Conservation (phyloP, 2,329 filamentous ascomycete genomes). For the Hymenoscyphus fructigenus region DNA sequence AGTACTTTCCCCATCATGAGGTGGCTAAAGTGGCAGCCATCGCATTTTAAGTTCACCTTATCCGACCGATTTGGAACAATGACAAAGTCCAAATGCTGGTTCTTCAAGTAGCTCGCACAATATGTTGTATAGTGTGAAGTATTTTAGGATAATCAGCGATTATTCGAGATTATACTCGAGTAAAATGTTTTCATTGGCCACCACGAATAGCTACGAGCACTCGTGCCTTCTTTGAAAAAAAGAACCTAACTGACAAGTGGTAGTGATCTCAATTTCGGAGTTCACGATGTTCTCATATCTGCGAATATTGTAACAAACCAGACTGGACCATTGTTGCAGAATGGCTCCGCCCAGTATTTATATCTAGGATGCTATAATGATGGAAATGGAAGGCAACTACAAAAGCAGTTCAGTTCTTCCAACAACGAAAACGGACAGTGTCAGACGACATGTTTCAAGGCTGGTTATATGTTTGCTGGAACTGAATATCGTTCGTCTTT, state of each 20-base stretch:
- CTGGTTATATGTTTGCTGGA: slow-evolving; percentile 38
- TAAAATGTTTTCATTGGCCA: too few relatives aligned
- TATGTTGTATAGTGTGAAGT: too few relatives aligned
- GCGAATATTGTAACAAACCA: slow-evolving; percentile 38
- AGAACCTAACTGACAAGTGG: background rate
- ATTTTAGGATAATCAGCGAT: too few relatives aligned
- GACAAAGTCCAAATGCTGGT: background rate
- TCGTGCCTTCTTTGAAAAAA: background rate
- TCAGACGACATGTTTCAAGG: slow-evolving; percentile 33
- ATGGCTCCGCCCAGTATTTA: slow-evolving; percentile 35
- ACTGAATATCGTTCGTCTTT: slow-evolving; percentile 35
- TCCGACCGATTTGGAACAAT: too few relatives aligned
- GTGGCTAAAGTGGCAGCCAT: too few relatives aligned
- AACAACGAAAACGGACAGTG: slow-evolving; percentile 40
- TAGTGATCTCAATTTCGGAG: slow-evolving; percentile 41
- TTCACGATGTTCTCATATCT: slow-evolving; percentile 38
- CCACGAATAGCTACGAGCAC: too few relatives aligned
- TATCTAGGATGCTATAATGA: slow-evolving; percentile 44
- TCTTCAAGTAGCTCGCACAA: too few relatives aligned
- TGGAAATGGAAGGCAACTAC: slow-evolving; percentile 38
- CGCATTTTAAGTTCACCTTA: too few relatives aligned
- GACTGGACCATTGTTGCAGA: slow-evolving; percentile 39
- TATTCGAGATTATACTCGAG: too few relatives aligned
- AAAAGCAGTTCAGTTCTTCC: slow-evolving; percentile 32
- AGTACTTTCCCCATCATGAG: background rate